Evolutionary conservation across 305 asterid genomes (phyloP).

Genomic region (Solanum hybrid): DNA sequence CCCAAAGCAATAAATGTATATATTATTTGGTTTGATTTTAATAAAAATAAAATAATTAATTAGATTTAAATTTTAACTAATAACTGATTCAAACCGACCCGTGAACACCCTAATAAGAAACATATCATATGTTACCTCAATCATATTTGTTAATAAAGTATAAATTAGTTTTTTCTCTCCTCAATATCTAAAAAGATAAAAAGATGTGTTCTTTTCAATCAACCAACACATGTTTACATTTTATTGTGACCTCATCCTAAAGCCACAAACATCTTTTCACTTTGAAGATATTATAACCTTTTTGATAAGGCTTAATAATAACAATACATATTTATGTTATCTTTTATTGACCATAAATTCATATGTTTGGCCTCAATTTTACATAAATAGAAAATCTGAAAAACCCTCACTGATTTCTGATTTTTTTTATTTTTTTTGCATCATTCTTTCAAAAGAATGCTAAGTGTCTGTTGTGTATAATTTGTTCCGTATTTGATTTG

Average conservation of each 20-base stretch:
- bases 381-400: neutral
- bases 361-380: neutral
- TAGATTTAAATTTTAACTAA: too few species aligned
- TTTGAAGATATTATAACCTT: too few species aligned
- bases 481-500: neutral
- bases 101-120: neutral
- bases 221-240: neutral
- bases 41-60: too few species aligned
- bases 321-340: neutral
- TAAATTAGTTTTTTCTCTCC: neutral
- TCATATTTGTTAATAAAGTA: neutral
- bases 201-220: neutral
- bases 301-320: neutral
- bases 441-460: neutral
- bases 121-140: neutral
- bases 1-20: neutral
- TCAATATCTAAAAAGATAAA: neutral
- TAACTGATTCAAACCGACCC: too few species aligned
- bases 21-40: too few species aligned
- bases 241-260: neutral
- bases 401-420: too few species aligned
- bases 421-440: too few species aligned
- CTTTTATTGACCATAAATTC: neutral
- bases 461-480: neutral
- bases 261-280: neutral